Evolutionary conservation across 2,329 filamentous ascomycete genomes (phyloP).

Genomic region (Bisporella sp.): DNA sequence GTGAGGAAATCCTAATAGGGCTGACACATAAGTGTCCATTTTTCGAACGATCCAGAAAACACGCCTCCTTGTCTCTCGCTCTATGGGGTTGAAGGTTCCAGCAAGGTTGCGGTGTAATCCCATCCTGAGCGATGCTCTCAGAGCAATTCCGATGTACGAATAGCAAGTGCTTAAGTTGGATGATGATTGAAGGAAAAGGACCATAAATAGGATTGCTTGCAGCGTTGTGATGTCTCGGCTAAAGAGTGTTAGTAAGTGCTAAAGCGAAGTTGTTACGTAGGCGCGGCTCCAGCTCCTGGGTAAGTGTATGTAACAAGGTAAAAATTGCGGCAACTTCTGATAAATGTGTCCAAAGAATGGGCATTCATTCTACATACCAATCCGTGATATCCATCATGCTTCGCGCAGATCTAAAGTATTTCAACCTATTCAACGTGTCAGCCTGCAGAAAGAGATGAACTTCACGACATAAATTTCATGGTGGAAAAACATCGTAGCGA

Average conservation of each 20-base stretch:
- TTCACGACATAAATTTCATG: too few relatives aligned
- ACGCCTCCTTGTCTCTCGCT: slow-evolving; percentile 55
- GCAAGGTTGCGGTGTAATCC: slow-evolving; percentile 69
- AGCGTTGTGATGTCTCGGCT: slow-evolving; percentile 62
- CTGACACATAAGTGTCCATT: slow-evolving; percentile 65
- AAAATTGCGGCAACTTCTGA: too few relatives aligned
- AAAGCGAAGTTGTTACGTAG: too few relatives aligned
- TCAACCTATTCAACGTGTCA: slow-evolving; percentile 44
- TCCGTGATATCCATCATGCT: slow-evolving; percentile 59
- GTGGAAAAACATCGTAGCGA: too few relatives aligned
- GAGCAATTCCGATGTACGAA: slow-evolving; percentile 70
- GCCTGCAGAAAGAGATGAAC: not conserved
- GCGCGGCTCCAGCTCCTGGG: too few relatives aligned
- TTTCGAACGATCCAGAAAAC: slow-evolving; percentile 64
- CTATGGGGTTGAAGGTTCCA: slow-evolving; percentile 53
- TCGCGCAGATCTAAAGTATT: slow-evolving; percentile 66
- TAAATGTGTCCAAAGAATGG: too few relatives aligned
- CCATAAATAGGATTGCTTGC: slow-evolving; percentile 72
- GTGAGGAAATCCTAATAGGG: slow-evolving; percentile 58
- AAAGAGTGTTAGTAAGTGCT: not conserved
- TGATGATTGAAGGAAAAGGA: slow-evolving; percentile 73
- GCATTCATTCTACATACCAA: slow-evolving; percentile 32
- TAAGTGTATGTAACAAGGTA: too few relatives aligned
- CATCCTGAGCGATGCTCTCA: slow-evolving; percentile 69
- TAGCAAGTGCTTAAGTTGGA: slow-evolving; percentile 76